These are phyloP conservation scores for Kodamaea sagamina DNA, from an alignment of 805 yeast species.

Conservation along the genomic window DNA sequence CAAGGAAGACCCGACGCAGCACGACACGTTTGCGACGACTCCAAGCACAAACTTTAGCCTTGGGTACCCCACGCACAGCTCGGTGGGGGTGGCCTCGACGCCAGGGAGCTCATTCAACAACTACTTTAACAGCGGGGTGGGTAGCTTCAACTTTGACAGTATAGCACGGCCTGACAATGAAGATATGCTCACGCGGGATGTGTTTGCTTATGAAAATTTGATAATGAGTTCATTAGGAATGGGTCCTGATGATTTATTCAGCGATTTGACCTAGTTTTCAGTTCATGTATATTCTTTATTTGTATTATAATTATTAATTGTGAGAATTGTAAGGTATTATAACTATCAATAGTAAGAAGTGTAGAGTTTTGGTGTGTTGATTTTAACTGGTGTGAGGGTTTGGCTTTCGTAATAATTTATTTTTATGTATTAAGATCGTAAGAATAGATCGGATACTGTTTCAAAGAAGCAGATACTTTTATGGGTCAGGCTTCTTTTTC, in stretches of 20 bases:
- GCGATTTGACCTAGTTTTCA: constrained; percentile 3
- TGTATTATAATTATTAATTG: neutral
- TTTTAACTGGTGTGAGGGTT: too few relatives aligned
- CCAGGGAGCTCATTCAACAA: constrained; percentile 2
- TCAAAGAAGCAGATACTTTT: too few relatives aligned
- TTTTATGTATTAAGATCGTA: too few relatives aligned
- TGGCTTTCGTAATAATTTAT: too few relatives aligned
- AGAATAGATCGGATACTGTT: too few relatives aligned
- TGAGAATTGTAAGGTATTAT: neutral
- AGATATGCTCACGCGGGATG: constrained; percentile 4
- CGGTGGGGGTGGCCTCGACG: neutral
- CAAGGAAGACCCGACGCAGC: neutral
- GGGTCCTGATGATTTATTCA: constrained; percentile 10
- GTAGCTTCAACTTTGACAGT: neutral
- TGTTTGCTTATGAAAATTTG: constrained; percentile 10
- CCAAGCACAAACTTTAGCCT: neutral
- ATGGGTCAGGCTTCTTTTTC: too few relatives aligned
- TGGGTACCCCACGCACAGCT: neutral
- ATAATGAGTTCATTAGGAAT: constrained; percentile 12
- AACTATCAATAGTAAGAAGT: neutral
- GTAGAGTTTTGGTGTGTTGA: too few relatives aligned
- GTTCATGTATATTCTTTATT: constrained; percentile 2
- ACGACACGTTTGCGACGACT: neutral
- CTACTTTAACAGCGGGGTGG: neutral
- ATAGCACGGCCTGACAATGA: constrained; percentile 1